phyloP scores from a whole-genome alignment of 768 basidiomycete genomes.

The Lyophyllum atratum region DNA sequence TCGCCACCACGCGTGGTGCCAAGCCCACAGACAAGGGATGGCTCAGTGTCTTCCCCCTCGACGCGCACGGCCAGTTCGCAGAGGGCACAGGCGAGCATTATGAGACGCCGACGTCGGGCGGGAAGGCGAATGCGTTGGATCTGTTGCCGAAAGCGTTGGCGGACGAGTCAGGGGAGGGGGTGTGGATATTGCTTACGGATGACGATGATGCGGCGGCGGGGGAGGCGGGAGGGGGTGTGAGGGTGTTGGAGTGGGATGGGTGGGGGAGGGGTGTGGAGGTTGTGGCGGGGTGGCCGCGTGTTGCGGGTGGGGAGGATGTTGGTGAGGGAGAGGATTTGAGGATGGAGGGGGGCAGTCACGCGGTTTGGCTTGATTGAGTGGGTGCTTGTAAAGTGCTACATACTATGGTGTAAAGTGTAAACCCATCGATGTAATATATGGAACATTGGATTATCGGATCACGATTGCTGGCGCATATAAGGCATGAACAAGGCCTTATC shows the following conservation, averaged over 20 bases:
- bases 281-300: constrained; percentile 50
- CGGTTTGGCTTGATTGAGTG: constrained; percentile 48
- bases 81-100: constrained; percentile 29
- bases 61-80: constrained; percentile 36
- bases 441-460: no score
- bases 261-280: constrained; percentile 39
- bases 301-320: constrained; percentile 13
- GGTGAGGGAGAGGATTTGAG: constrained; percentile 16
- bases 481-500: no score
- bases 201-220: constrained; percentile 38
- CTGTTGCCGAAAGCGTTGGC: constrained; percentile 36
- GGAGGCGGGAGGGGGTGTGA: constrained; percentile 35
- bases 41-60: constrained; percentile 44
- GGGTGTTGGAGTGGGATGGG: constrained; percentile 53
- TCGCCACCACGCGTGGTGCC: constrained; percentile 51
- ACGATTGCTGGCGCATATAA: no score
- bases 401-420: no score
- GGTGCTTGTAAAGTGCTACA: not conserved
- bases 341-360: constrained; percentile 52
- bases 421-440: no score
- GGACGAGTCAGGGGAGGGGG: constrained; percentile 23
- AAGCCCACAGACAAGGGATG: constrained; percentile 38
- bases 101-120: constrained; percentile 49
- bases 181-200: constrained; percentile 54
- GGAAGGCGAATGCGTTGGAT: constrained; percentile 55